Evolutionary conservation across 179 eudicot genomes (phyloP), one percentile per base, ranked within the genome.

Genomic region (Corrigiola litoralis): DNA sequence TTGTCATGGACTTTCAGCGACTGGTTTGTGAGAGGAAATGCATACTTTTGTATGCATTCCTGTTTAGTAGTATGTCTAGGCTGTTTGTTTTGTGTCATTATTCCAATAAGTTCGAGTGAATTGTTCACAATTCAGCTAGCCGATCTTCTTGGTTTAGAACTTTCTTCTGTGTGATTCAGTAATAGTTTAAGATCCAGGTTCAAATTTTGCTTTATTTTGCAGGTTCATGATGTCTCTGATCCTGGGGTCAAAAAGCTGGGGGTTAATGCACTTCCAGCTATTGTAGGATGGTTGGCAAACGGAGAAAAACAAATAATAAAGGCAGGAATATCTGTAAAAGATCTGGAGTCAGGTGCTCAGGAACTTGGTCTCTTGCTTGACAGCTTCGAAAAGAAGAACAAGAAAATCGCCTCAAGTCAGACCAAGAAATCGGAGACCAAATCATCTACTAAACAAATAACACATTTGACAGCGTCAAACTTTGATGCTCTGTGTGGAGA

Each of bases 241-340:
- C 82, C 85, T 13, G 72, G 54, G 9, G 79, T 80, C 59, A 81
- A 77, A 56, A 79, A 61, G 42, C 61, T 90, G 53, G 97, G 97
- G 46, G 82, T 87, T 23, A 83, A 78, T 71, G 78, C 82, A 7
- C 87, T 94, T 71, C 99, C 99, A 16, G 95, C 97, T 55, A 65
- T 94, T 25, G 85, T 94, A 56, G 95, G 97, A 54, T 90, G 90
- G 99, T 68, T 84, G 45, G 75, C 94, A 56, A 87, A 87, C 68
- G 95, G 97, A 44, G 91, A 90, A 59, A 84, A 78, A 63, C 88
- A 82, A 49, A 66, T 86, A 41, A 46, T 94, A 36, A 84, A 79
- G 72, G 77, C 81, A 13, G 99, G 97, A 49, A 82, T 87, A 37
- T 68, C 86, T 21, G 91, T 85, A 36, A 94, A 86, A 72, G 95